Conservation (phyloP, 352 stramenopile genomes). For the Phytophthora fragariaefolia region DNA sequence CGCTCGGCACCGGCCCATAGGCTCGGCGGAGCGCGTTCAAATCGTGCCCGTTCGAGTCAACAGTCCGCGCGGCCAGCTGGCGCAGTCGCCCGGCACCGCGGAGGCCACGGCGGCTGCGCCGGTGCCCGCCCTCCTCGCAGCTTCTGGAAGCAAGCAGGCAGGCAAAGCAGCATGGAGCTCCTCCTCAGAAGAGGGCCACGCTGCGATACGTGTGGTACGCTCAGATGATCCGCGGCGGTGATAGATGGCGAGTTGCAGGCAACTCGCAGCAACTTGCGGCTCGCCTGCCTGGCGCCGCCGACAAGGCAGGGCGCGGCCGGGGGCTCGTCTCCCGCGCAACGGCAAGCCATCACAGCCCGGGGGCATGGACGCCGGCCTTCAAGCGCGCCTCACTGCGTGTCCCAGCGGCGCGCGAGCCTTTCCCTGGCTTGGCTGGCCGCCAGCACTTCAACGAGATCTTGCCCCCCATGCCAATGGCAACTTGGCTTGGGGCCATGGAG, state of each 20-base stretch:
- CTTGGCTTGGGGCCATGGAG: no score
- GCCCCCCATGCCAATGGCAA: no score
- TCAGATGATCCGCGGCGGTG: slow-evolving; percentile 28
- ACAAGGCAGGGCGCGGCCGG: slow-evolving; percentile 1
- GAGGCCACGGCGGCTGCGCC: no score
- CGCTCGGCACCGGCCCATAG: no score
- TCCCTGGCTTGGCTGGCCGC: slow-evolving; percentile 22
- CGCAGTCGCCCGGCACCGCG: slow-evolving; percentile 4
- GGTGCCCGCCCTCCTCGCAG: no score
- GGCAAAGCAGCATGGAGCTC: neutral
- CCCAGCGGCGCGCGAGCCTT: slow-evolving; percentile 16
- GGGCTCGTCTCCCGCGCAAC: slow-evolving; percentile 31
- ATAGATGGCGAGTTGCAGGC: slow-evolving; percentile 21
- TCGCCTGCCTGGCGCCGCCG: neutral
- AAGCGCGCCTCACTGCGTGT: slow-evolving; percentile 25
- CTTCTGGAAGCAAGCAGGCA: no score
- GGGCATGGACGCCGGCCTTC: slow-evolving; percentile 12
- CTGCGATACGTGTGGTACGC: slow-evolving; percentile 37
- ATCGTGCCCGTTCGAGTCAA: slow-evolving; percentile 33
- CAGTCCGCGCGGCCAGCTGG: slow-evolving; percentile 27
- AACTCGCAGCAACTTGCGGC: neutral
- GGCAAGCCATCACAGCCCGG: slow-evolving; percentile 33
- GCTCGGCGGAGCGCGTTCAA: slow-evolving; percentile 7
- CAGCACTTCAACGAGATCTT: slow-evolving; percentile 36
- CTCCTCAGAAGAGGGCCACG: slow-evolving; percentile 7